Base-by-base conservation (phyloP, 495 filamentous ascomycete species). In the Neurospora sublineolata region DNA sequence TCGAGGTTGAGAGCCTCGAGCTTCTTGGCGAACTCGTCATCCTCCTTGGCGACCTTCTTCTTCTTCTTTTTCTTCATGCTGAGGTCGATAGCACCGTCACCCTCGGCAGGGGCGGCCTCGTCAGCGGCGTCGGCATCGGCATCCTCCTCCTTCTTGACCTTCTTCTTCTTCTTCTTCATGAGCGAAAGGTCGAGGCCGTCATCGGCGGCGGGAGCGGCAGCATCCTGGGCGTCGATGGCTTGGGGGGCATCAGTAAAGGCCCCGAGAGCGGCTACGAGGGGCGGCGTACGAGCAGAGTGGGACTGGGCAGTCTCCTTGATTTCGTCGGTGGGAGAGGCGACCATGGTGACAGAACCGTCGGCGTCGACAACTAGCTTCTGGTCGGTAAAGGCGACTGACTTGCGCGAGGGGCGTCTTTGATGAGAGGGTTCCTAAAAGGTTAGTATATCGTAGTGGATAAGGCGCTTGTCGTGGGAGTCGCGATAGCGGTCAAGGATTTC, bases 21-120 rank as follows among this genome's bases (percentile, higher is more conserved):
- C 79, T 88, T 88, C 78, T 84, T 84, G 68, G 86, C 84, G 73
- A 87, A 87, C 42, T 85, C 83, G 40, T 89, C 87, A 36, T 86
- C 82, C 38, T 82, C 86, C 84, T 92, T 93, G 79, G 88, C 85
- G 72, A 84, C 77, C 89, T 94, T 94, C 88, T 93, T 94, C 89
- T 97, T 97, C 87, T 97, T 94, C 82, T 93, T 97, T 81, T 97
- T 97, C 85, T 97, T 97, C 84, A 96, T 84, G 70, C 88, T 87
- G 37, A 92, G 87, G 82, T 96, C 78, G 73, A 79, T 77, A 20
- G 72, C 78, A 20, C 72, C 79, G 37, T 80, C 78, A 36, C 69
- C 76, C 46, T 42, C 78, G 44, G 73, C 76, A 3, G 74, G 68
- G 40, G 73, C 71, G n/a, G 72, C 76, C 12, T 42, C 78, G 0